Percentiles rank a stretch among this genome's conserved stretches.
Conservation (phyloP, 2,329 filamentous ascomycete species). For the Nothopassalora personata region DNA sequence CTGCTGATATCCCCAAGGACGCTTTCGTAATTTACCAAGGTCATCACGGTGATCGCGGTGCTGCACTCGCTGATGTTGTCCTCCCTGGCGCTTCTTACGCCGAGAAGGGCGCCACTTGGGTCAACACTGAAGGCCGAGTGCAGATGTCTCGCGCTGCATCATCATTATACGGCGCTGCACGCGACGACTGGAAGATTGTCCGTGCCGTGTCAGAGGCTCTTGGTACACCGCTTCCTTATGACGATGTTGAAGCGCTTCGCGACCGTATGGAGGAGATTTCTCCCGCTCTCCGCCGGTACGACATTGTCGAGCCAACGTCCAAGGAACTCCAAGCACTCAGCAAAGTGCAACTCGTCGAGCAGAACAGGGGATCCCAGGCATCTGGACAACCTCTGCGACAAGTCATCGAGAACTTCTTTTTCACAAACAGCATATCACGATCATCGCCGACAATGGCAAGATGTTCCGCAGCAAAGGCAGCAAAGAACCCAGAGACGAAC, state of each 20-base stretch:
- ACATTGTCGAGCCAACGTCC: constrained; percentile 74
- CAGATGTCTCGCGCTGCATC: constrained; percentile 91
- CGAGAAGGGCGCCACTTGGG: constrained; percentile 90
- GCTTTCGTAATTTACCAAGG: constrained; percentile 98
- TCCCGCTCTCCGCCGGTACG: constrained; percentile 82
- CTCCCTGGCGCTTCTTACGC: constrained; percentile 94
- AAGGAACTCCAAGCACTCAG: constrained; percentile 60
- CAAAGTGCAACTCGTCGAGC: constrained; percentile 92
- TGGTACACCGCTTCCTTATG: constrained; percentile 79
- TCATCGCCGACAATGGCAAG: constrained; percentile 98
- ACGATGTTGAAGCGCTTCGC: constrained; percentile 81
- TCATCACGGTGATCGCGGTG: constrained; percentile 91
- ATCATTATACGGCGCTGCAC: constrained; percentile 77
- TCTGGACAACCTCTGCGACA: constrained; percentile 71
- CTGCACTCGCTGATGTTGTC: constrained; percentile 86
- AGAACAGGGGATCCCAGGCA: constrained; percentile 82
- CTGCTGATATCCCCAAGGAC: constrained; percentile 85
- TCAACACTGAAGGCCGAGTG: constrained; percentile 96
- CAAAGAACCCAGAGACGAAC: constrained; percentile 46
- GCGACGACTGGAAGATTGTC: constrained; percentile 99
- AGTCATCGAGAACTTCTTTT: constrained; percentile 93
- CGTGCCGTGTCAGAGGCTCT: constrained; percentile 90
- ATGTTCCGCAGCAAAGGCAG: constrained; percentile 85
- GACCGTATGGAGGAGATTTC: constrained; percentile 95
- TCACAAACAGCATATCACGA: constrained; percentile 94